Conservation (phyloP, 805 yeast species). For the Starmera amethionina region DNA sequence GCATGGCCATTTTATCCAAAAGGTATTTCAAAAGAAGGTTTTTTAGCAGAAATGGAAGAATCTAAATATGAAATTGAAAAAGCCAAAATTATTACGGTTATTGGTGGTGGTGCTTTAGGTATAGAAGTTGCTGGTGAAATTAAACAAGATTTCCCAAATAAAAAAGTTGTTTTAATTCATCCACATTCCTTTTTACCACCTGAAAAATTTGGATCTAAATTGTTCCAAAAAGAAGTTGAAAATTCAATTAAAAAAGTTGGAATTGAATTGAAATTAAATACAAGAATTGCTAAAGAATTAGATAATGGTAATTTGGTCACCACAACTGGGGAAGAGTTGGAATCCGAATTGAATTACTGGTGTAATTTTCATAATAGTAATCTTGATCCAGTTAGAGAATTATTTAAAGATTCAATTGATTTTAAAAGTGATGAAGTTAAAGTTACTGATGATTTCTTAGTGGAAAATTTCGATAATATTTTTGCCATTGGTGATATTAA, state of each 20-base stretch:
- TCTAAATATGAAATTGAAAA: conserved; percentile 22
- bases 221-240: conserved; percentile 10
- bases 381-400: conserved; percentile 18
- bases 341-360: conserved; percentile 27
- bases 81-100: conserved; percentile 30
- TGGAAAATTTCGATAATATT: conserved; percentile 17
- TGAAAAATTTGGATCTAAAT: conserved; percentile 19
- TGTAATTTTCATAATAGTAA: conserved; percentile 27
- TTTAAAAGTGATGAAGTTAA: conserved; percentile 10
- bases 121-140: conserved; percentile 42
- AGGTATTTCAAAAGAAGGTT: conserved; percentile 28
- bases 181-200: conserved; percentile 34
- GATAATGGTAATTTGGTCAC: conserved; percentile 15
- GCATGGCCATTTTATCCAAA: conserved; percentile 46
- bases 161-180: conserved; percentile 29
- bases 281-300: conserved; percentile 21
- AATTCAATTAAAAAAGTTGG: conserved; percentile 12
- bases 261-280: conserved; percentile 19
- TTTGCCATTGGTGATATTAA: conserved; percentile 29
- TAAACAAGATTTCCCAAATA: conserved; percentile 26
- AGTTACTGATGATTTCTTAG: conserved; percentile 18
- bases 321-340: conserved; percentile 17
- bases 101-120: conserved; percentile 47
- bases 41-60: conserved; percentile 31
- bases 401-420: conserved; percentile 16